Conservation (phyloP, 2,329 filamentous ascomycete species). For the Aphanocladium album region DNA sequence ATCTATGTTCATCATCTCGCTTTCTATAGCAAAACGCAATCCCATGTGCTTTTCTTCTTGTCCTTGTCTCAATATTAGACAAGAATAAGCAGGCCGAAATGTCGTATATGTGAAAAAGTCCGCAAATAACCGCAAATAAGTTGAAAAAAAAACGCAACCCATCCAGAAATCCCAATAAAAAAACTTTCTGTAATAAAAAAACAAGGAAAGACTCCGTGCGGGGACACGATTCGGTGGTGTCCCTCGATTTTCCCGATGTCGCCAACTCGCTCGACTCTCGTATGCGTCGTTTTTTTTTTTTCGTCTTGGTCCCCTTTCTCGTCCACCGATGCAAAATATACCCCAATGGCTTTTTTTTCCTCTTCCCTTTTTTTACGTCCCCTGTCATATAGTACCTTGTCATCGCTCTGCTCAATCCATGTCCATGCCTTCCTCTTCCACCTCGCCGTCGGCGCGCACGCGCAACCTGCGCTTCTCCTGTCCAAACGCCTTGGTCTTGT, state of each 20-base stretch:
- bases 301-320: neutral
- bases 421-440: slow-evolving; percentile 23
- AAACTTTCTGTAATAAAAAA: slow-evolving; percentile 6
- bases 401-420: slow-evolving; percentile 13
- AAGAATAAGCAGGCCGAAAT: neutral
- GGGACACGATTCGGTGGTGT: neutral
- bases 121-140: neutral
- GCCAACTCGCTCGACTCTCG: slow-evolving; percentile 4
- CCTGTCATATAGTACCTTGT: neutral
- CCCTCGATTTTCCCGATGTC: neutral
- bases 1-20: slow-evolving; percentile 10
- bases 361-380: neutral
- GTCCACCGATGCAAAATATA: neutral
- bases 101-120: neutral
- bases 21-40: slow-evolving; percentile 8
- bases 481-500: slow-evolving; percentile 36
- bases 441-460: slow-evolving; percentile 32
- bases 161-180: slow-evolving; percentile 5
- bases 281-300: neutral
- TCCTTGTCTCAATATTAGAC: neutral
- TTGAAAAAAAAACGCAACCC: slow-evolving; percentile 1
- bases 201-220: neutral
- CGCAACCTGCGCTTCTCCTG: slow-evolving; percentile 36
- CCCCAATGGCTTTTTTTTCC: neutral
- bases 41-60: neutral